Conservation (phyloP, 2,329 filamentous ascomycete genomes). For the Akanthomyces muscarius region DNA sequence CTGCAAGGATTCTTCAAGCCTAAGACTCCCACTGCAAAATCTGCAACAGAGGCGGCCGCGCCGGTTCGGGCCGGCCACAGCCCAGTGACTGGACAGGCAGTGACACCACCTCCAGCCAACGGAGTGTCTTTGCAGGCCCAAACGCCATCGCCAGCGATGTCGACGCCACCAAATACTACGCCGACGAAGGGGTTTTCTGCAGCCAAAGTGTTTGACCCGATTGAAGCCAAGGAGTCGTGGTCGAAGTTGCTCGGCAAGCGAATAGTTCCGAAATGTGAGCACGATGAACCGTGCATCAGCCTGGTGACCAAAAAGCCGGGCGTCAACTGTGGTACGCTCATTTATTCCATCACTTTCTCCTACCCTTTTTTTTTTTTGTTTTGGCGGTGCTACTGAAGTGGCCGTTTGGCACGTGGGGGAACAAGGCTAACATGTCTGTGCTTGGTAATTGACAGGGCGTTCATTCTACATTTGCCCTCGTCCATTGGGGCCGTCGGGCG, state of each 20-base stretch:
- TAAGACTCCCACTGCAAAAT: conserved; percentile 30
- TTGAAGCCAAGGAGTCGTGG: conserved; percentile 78
- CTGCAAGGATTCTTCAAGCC: conserved; percentile 78
- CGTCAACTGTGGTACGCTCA: conserved; percentile 63
- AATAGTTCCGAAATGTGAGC: conserved; percentile 74
- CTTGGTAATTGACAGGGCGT: conserved; percentile 40
- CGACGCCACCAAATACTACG: not conserved
- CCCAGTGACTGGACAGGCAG: not conserved
- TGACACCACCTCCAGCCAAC: not conserved
- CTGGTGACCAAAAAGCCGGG: conserved; percentile 86
- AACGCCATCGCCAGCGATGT: not conserved
- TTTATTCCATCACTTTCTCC: not conserved
- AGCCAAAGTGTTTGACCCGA: conserved; percentile 59
- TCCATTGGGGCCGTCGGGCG: conserved; percentile 78
- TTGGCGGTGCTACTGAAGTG: not conserved
- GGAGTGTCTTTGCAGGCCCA: not conserved
- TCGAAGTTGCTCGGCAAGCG: conserved; percentile 75
- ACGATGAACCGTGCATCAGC: conserved; percentile 80
- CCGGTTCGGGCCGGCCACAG: not conserved
- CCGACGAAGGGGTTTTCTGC: conserved; percentile 12
- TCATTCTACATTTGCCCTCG: conserved; percentile 63
- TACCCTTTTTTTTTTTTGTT: not conserved
- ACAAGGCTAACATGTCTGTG: not conserved
- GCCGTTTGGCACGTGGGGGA: not conserved
- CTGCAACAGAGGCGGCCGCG: not conserved